A percentile compares a stretch with the other conserved stretches of the same genome.
Evolutionary conservation across 352 stramenopile genomes (phyloP).

Genomic region (Hyaloperonospora brassicae): DNA sequence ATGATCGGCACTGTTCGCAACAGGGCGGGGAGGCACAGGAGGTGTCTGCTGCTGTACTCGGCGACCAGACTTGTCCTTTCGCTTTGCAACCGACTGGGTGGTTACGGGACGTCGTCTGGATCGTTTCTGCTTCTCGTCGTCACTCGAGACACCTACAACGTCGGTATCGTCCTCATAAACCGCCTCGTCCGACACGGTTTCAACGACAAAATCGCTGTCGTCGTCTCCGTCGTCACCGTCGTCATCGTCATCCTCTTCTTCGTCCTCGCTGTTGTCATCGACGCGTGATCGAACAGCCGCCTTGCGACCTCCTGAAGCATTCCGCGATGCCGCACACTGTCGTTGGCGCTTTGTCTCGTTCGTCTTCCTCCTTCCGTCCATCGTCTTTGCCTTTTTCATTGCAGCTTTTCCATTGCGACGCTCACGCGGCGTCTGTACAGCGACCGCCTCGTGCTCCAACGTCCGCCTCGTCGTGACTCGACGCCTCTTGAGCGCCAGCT

Average conservation of each 20-base stretch:
- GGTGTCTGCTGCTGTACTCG: slow-evolving; percentile 1
- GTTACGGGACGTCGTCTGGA: slow-evolving; percentile 6
- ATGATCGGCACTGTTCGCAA: slow-evolving; percentile 3
- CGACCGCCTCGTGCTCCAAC: slow-evolving; percentile 4
- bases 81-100: slow-evolving; percentile 12
- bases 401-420: slow-evolving; percentile 22
- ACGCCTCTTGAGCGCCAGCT: slow-evolving; percentile 13
- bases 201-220: slow-evolving; percentile 47
- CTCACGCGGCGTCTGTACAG: slow-evolving; percentile 6
- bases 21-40: not conserved
- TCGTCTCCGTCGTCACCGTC: slow-evolving; percentile 32
- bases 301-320: not conserved
- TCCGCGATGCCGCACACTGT: slow-evolving; percentile 3
- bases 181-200: slow-evolving; percentile 30
- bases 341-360: slow-evolving; percentile 14
- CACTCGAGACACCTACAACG: not conserved
- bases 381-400: slow-evolving; percentile 26
- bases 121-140: slow-evolving; percentile 3
- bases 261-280: slow-evolving; percentile 21
- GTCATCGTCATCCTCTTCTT: slow-evolving; percentile 17
- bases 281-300: slow-evolving; percentile 5
- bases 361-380: slow-evolving; percentile 11
- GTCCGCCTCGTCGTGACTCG: slow-evolving; percentile 5
- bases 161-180: slow-evolving; percentile 20
- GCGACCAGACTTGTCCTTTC: slow-evolving; percentile 7